These are phyloP conservation scores for Phaeosphaeria sp. DNA, from an alignment of 2,329 filamentous ascomycete species.

Conservation along the genomic window DNA sequence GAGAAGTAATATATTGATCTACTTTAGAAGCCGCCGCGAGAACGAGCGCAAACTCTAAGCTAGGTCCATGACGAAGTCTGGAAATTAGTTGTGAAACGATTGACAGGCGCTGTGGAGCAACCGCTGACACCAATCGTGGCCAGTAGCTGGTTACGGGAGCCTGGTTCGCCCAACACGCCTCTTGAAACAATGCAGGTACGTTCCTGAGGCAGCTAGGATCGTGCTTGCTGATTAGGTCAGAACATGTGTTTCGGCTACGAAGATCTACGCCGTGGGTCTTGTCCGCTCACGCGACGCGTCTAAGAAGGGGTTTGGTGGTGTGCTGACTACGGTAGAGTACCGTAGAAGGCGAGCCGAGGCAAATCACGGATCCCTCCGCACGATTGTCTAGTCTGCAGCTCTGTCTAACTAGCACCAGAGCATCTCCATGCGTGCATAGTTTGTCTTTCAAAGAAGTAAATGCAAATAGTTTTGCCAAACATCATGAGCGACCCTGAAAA, in stretches of 20 bases:
- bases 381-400: neutral
- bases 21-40: conserved; percentile 8
- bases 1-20: conserved; percentile 6
- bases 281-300: conserved; percentile 13
- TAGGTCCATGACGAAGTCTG: conserved; percentile 21
- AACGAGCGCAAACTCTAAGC: conserved; percentile 13
- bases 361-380: neutral
- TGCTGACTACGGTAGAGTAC: conserved; percentile 1
- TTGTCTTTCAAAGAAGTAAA: too few relatives aligned
- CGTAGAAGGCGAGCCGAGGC: conserved; percentile 16
- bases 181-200: conserved; percentile 19
- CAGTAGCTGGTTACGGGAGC: conserved; percentile 12
- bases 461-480: neutral
- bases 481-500: conserved; percentile 32
- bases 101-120: conserved; percentile 17
- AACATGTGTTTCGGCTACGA: conserved; percentile 11
- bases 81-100: conserved; percentile 20
- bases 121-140: neutral
- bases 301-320: conserved; percentile 1
- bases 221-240: neutral
- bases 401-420: neutral
- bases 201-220: conserved; percentile 16
- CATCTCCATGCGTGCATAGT: neutral
- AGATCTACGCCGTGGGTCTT: neutral
- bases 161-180: conserved; percentile 14